phyloP scores from a whole-genome alignment of 148 eudicot genomes.

The Amaranthus hypochondriacus region DNA sequence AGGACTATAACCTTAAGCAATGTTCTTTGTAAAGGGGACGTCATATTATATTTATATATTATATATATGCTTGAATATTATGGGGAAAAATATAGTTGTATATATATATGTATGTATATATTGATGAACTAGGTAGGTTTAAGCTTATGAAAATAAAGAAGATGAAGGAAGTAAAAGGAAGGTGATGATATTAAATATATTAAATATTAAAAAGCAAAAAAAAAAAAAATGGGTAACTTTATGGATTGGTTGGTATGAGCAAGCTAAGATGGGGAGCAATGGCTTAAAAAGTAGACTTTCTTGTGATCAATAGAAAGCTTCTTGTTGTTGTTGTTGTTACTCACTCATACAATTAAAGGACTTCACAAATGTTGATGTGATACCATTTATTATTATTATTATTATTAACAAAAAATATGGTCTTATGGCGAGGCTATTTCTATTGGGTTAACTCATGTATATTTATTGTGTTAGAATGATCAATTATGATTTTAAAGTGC shows the following conservation, averaged over 20 bases:
- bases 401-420: neutral
- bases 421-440: too few relatives aligned
- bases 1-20: conserved; percentile 48
- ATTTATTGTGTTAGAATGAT: neutral
- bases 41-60: neutral
- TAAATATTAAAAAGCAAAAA: too few relatives aligned
- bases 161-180: too few relatives aligned
- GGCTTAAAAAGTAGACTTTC: neutral
- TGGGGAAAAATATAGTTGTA: neutral
- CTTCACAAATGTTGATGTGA: conserved; percentile 1
- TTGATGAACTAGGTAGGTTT: neutral
- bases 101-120: neutral
- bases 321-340: neutral
- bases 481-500: too few relatives aligned
- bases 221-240: neutral
- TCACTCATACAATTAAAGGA: neutral
- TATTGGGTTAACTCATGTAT: neutral
- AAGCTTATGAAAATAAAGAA: neutral
- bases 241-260: conserved; percentile 1
- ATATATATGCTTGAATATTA: neutral
- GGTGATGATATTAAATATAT: neutral
- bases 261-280: neutral
- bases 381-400: neutral
- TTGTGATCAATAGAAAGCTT: neutral
- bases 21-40: conserved; percentile 21